Base-by-base conservation (phyloP, 73 alveolate genomes). In the Blepharisma stoltei region DNA sequence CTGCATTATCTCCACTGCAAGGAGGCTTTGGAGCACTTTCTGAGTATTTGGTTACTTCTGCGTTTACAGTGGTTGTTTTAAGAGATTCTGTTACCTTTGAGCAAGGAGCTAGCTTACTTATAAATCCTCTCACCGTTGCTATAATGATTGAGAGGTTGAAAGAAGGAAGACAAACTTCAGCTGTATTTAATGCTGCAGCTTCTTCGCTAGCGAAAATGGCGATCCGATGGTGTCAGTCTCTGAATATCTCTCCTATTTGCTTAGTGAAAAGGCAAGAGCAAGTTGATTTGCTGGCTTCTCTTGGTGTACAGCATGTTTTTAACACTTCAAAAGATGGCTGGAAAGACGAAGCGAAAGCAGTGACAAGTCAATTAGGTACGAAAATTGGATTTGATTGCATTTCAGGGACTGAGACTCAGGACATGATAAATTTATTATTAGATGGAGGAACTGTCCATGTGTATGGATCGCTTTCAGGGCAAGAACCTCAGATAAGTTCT, bases 71-170 rank as follows among this genome's bases (percentile, higher is more conserved):
- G 41, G 41, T 32, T 32, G 41, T 32, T 32, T 32, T 32, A 32
- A 32, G 41, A 32, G 41, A 32, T 32, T 32, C 41, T 32, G 41
- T 32, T 32, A 32, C 41, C 3, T 32, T 32, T 32, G 41, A 32
- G 3, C 41, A 32, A 32, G 41, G 41, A 32, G 41, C 90, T 6
- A 66, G 71, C 66, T 65, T 83, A 48, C 76, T 82, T 75, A 87
- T 87, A 20, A 90, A 90, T 60, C 97, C 97, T 43, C 50, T 90
- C 8, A 86, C 97, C 5, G 97, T 90, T 0, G 78, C 87, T 41
- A 92, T 90, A 5, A 66, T 90, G 48, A 69, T 82, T 6, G 92
- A 90, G 8, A 69, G 6, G 38, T 53, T 55, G 14, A 71, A 53
- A 32, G 55, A 71, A 7, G 44, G 52, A 8, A 70, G 83, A 70